Percentiles rank a stretch among this genome's conserved stretches.
Evolutionary conservation across 2,329 filamentous ascomycete genomes (phyloP).

Genomic region (Orbilia ellipsospora): DNA sequence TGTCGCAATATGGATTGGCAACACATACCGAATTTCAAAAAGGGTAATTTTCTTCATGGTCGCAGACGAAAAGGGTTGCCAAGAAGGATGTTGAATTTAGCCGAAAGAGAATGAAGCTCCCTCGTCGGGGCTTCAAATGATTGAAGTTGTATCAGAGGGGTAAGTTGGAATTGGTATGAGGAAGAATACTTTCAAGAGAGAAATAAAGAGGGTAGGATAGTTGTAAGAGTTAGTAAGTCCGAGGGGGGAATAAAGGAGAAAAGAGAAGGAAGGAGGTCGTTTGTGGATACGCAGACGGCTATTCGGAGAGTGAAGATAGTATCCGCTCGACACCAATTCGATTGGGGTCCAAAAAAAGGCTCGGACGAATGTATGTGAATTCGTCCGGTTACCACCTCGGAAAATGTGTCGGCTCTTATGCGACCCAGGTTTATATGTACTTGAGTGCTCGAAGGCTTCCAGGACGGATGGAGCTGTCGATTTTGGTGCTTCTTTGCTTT

Average conservation of each 20-base stretch:
- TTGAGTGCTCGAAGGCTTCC: not conserved
- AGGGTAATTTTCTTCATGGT: constrained; percentile 57
- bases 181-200: not conserved
- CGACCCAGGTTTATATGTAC: constrained; percentile 40
- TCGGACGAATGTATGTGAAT: constrained; percentile 50
- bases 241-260: constrained; percentile 7
- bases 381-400: constrained; percentile 44
- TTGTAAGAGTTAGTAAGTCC: constrained; percentile 18
- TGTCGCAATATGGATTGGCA: constrained; percentile 2
- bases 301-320: constrained; percentile 19
- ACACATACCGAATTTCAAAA: constrained; percentile 58
- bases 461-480: constrained; percentile 10
- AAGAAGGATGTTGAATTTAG: constrained; percentile 39
- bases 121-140: constrained; percentile 38
- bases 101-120: constrained; percentile 50
- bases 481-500: constrained; percentile 18
- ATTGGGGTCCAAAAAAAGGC: constrained; percentile 13
- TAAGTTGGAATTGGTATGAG: not conserved
- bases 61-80: constrained; percentile 37
- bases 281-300: constrained; percentile 21
- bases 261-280: not conserved
- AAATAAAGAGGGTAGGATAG: too few species aligned
- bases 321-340: constrained; percentile 4
- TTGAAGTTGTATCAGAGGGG: constrained; percentile 22
- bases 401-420: constrained; percentile 33